Percentiles rank a stretch among this genome's conserved stretches.
These are phyloP conservation scores for Acacia pycnantha DNA, from an alignment of 331 rosid genomes.

Conservation along the genomic window DNA sequence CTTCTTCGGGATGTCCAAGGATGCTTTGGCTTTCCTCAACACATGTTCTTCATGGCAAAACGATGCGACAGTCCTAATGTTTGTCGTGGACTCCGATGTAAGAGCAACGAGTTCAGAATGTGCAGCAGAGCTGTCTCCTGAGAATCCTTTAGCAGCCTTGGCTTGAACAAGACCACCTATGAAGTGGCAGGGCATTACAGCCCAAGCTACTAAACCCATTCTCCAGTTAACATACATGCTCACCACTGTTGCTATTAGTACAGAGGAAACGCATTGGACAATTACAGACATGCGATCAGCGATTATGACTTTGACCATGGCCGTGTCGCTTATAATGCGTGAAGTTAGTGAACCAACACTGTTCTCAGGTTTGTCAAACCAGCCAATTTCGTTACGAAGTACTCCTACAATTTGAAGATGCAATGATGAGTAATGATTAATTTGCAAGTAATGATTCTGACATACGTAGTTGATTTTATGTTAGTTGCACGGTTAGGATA, in stretches of 20 bases:
- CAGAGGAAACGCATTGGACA: slow-evolving; percentile 85
- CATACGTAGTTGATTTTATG: no score
- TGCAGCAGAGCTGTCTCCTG: slow-evolving; percentile 71
- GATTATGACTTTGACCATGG: slow-evolving; percentile 78
- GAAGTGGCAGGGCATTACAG: slow-evolving; percentile 98
- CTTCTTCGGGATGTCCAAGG: slow-evolving; percentile 65
- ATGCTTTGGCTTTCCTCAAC: slow-evolving; percentile 57
- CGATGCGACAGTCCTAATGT: slow-evolving; percentile 86
- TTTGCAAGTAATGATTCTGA: background rate
- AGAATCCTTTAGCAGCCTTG: slow-evolving; percentile 87
- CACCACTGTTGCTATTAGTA: slow-evolving; percentile 78
- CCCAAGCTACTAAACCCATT: slow-evolving; percentile 93
- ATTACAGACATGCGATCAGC: slow-evolving; percentile 88
- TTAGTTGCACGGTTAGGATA: no score
- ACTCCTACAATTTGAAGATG: slow-evolving; percentile 53
- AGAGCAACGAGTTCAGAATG: slow-evolving; percentile 71
- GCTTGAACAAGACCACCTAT: slow-evolving; percentile 93
- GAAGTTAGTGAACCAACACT: slow-evolving; percentile 69
- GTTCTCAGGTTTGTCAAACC: slow-evolving; percentile 90
- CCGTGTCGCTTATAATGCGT: slow-evolving; percentile 70
- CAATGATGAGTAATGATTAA: background rate
- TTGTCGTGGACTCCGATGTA: slow-evolving; percentile 77
- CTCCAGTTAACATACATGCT: slow-evolving; percentile 82
- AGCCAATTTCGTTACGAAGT: slow-evolving; percentile 71
- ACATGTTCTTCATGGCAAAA: slow-evolving; percentile 83